Evolutionary conservation across 2,329 filamentous ascomycete genomes (phyloP), one percentile per base, ranked within the genome.

Genomic region (Keithomyces neogunnii): DNA sequence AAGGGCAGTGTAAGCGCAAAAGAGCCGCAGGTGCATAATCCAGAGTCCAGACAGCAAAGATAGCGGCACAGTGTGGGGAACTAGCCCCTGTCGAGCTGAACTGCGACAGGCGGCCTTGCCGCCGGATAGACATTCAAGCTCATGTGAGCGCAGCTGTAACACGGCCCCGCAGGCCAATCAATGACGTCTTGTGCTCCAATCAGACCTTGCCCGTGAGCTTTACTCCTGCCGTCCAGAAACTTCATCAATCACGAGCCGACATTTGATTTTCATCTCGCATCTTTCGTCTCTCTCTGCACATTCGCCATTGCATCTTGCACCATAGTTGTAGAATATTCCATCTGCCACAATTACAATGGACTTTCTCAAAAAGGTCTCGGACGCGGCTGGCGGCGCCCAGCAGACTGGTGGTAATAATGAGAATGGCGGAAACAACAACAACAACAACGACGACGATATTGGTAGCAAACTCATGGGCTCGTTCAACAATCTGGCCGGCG

Each of bases 401-500:
- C 56, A 69, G 51, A 55, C 49, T 55, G 68, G 36, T 57, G 65
- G 51, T 44, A 61, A 43, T 49, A 54, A 47, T 56, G 63, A 52
- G 51, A 55, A 50, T 48, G 54, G n/a, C 47, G 5, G 32, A 29
- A 10, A 9, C 36, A 26, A 39, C 46, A 19, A 43, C 29, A 35
- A 19, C 10, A n/a, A 32, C 13, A 26, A 48, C 32, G 52, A 56
- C 32, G 52, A 56, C 51, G 47, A 60, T 70, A 74, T 59, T 56
- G 66, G 67, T 38, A 73, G 78, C 54, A 81, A 83, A 54, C 66
- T 90, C 57, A 77, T 81, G 64, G 78, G 85, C 70, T 89, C 88
- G 73, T 49, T 91, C 53, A 88, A 92, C 73, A 65, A 69, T 52
- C 75, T 83, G 57, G 85, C 85, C 26, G 88, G 88, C 36, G 88